A percentile compares a stretch with the other conserved stretches of the same genome.
Evolutionary conservation across 2,329 filamentous ascomycete genomes (phyloP).

Genomic region (Pyricularia pennisetigena): DNA sequence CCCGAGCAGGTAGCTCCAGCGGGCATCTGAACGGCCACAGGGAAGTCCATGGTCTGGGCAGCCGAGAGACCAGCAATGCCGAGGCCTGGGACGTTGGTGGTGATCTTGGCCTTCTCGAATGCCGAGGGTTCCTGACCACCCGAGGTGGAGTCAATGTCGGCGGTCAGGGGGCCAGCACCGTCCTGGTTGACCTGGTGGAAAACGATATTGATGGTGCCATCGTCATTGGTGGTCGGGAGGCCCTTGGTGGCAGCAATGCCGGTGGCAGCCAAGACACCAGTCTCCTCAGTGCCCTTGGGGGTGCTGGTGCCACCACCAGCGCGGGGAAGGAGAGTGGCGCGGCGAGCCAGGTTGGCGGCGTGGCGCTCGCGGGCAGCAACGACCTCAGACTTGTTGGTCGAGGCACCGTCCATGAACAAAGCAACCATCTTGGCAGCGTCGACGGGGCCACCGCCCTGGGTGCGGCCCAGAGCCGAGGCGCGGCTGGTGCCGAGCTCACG

Average conservation of each 20-base stretch:
- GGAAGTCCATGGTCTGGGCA: constrained; percentile 54
- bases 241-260: constrained; percentile 43
- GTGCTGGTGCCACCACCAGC: constrained; percentile 27
- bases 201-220: constrained; percentile 51
- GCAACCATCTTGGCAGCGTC: constrained; percentile 46
- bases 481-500: constrained; percentile 43
- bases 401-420: constrained; percentile 44
- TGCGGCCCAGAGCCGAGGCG: constrained; percentile 54
- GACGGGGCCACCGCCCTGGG: constrained; percentile 47
- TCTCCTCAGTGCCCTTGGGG: constrained; percentile 31
- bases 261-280: constrained; percentile 40
- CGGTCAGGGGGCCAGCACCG: constrained; percentile 53
- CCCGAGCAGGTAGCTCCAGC: constrained; percentile 55
- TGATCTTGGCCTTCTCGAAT: constrained; percentile 50
- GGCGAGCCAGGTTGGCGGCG: constrained; percentile 2
- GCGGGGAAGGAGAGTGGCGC: constrained; percentile 14
- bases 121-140: constrained; percentile 50
- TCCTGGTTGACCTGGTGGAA: constrained; percentile 58
- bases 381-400: constrained; percentile 12
- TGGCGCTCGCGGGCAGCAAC: constrained; percentile 14
- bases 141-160: constrained; percentile 51
- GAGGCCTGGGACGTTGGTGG: constrained; percentile 50
- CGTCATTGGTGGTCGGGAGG: constrained; percentile 51
- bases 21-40: constrained; percentile 55
- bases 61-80: constrained; percentile 45